These are phyloP conservation scores for Sporothrix curviconia DNA, from an alignment of 2,329 filamentous ascomycete species.

Conservation along the genomic window DNA sequence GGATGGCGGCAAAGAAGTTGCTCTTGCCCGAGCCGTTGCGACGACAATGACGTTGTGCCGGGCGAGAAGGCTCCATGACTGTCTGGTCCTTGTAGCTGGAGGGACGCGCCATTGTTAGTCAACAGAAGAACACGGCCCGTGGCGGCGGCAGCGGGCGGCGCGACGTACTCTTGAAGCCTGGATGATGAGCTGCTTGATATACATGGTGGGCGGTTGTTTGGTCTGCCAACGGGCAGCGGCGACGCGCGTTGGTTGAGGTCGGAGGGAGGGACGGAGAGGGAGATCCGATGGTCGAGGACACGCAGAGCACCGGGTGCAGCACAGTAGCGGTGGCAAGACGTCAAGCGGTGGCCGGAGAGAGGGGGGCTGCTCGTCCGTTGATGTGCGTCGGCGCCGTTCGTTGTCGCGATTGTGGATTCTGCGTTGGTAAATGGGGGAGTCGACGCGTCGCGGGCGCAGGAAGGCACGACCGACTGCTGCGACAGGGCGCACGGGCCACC, in stretches of 20 bases:
- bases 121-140: not conserved
- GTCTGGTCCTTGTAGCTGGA: slow-evolving; percentile 97
- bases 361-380: slow-evolving; percentile 1
- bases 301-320: not conserved
- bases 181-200: slow-evolving; percentile 99
- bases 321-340: not conserved
- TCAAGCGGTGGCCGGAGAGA: not conserved
- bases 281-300: not conserved
- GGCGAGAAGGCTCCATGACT: slow-evolving; percentile 95
- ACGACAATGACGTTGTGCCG: slow-evolving; percentile 96
- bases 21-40: slow-evolving; percentile 99
- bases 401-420: slow-evolving; percentile 16
- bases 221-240: slow-evolving; percentile 26
- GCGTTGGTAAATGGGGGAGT: slow-evolving; percentile 15
- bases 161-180: slow-evolving; percentile 88
- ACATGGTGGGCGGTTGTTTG: slow-evolving; percentile 60
- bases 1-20: slow-evolving; percentile 98
- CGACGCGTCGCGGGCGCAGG: slow-evolving; percentile 20
- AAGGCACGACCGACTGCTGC: slow-evolving; percentile 8
- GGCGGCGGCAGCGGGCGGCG: not conserved
- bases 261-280: not conserved
- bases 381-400: slow-evolving; percentile 7
- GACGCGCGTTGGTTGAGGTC: slow-evolving; percentile 12
- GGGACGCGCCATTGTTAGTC: slow-evolving; percentile 19
- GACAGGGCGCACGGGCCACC: slow-evolving; percentile 16